Base-by-base conservation (phyloP, 2,329 filamentous ascomycete species). In the Diaporthe sp. region DNA sequence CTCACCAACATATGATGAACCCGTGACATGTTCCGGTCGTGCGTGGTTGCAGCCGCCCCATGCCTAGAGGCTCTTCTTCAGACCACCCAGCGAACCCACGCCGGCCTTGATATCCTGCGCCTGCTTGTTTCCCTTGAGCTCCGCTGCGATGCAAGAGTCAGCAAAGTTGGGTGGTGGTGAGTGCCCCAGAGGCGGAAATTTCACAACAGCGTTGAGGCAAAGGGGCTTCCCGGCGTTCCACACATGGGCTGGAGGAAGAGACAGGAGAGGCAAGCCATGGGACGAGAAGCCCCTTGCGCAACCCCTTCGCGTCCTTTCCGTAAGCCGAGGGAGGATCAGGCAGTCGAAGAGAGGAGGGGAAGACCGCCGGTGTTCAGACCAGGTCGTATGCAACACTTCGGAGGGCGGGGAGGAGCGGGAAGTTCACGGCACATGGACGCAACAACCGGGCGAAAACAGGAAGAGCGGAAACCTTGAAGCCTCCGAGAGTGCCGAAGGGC, bases 111-210 rank as follows among this genome's bases (percentile, higher is more conserved):
- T 78, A 7, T 82, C 80, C 4, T 77, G 75, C 42, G 83, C 84
- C 68, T 85, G 82, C 77, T 84, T 74, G 72, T 83, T 84, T 19
- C 84, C 84, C 72, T 82, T 81, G 39, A 85, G 80, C 67, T 84
- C 80, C 58, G 79, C 84, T 84, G 59, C 4, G 9, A 55, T n/a
- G 17, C 4, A 49, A 57, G 22, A 34, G 72, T 72, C 37, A 67
- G 53, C 22, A 31, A 65, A 39, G 37, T 2, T 39, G 37, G 4
- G 44, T 46, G 17, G 51, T 12, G 17, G 31, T 22, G 31, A 55
- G 46, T 51, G 53, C 53, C 31, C 65, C 13, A 5, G 2, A 31
- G 37, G 34, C 22, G 37, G 22, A 37, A 55, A n/a, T 12, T 39
- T 37, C 10, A 13, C 34, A 28, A 22, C 31, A 53, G 34, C 37